Evolutionary conservation across 768 basidiomycete species (phyloP).

Genomic region (Imleria badia): DNA sequence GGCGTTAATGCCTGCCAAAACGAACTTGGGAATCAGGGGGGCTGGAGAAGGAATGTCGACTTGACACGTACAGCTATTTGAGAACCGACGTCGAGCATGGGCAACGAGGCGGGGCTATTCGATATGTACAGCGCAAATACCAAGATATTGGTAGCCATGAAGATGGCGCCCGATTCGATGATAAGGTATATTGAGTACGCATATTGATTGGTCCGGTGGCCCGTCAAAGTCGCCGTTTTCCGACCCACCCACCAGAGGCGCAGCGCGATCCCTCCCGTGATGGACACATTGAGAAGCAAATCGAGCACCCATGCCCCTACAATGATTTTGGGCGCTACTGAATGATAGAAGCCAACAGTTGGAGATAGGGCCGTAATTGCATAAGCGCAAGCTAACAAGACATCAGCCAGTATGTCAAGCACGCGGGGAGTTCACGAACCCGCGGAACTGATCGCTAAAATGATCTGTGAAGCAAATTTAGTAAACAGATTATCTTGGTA

Average conservation of each 20-base stretch:
- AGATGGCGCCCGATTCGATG: neutral
- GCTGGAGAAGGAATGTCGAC: no score
- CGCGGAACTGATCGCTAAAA: neutral
- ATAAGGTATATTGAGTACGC: neutral
- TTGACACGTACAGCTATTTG: neutral
- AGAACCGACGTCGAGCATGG: neutral
- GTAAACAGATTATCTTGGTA: neutral
- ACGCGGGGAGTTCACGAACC: neutral
- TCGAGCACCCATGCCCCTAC: neutral
- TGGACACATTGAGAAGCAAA: neutral
- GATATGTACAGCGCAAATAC: neutral
- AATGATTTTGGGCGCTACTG: neutral
- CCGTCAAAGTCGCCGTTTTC: neutral
- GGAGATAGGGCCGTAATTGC: neutral
- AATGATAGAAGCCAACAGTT: no score
- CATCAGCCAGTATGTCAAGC: neutral
- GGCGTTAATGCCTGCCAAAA: neutral
- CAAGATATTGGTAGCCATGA: neutral
- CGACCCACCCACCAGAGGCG: neutral
- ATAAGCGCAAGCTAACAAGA: no score
- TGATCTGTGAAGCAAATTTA: neutral
- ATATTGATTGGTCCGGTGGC: neutral
- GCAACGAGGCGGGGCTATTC: neutral
- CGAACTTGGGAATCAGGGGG: neutral
- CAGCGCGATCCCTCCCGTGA: neutral